Evolutionary conservation across 2,329 filamentous ascomycete species (phyloP).

Genomic region (Aspergillus arachidicola): DNA sequence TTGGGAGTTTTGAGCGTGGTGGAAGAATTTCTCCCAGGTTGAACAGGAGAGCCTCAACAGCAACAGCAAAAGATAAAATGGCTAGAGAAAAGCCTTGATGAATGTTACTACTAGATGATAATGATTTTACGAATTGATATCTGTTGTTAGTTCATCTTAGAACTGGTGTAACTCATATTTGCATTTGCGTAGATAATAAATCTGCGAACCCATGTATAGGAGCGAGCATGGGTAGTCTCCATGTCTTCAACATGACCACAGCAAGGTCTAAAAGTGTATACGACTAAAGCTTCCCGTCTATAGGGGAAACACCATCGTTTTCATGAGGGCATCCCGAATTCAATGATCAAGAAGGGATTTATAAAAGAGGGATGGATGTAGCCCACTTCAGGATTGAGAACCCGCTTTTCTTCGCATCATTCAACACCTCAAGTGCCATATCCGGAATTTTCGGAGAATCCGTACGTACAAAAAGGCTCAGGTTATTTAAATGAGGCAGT

Average conservation of each 20-base stretch:
- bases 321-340: neutral
- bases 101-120: conserved; percentile 5
- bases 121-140: conserved; percentile 6
- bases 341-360: neutral
- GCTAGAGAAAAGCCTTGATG: neutral
- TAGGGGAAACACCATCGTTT: neutral
- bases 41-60: neutral
- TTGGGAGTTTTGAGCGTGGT: neutral
- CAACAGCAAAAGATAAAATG: neutral
- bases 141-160: neutral
- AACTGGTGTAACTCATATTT: too few species aligned
- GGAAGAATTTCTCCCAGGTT: neutral
- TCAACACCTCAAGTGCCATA: conserved; percentile 3
- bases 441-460: neutral
- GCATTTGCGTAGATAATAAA: too few species aligned
- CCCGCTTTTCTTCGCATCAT: conserved; percentile 9
- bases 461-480: conserved; percentile 2
- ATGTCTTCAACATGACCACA: too few species aligned
- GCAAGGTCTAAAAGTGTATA: neutral
- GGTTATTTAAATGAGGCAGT: neutral
- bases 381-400: neutral
- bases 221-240: too few species aligned
- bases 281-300: neutral
- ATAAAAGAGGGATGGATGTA: conserved; percentile 5
- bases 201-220: too few species aligned